These are phyloP conservation scores for Aspergillus jensenii DNA, from an alignment of 2,329 filamentous ascomycete species.

Conservation along the genomic window DNA sequence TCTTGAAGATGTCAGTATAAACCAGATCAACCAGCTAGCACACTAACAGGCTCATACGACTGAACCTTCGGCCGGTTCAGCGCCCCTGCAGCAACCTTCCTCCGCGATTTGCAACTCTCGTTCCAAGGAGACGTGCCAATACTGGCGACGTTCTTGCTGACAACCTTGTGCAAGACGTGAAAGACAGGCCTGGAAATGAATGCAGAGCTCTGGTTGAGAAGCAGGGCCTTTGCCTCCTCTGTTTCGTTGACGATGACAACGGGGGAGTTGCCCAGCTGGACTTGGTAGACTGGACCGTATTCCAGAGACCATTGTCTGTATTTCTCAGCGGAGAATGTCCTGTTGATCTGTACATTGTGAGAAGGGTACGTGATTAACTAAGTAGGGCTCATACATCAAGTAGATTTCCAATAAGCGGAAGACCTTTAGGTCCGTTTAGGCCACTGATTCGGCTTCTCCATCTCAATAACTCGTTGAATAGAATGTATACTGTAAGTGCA, in stretches of 20 bases:
- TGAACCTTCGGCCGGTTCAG: conserved; percentile 5
- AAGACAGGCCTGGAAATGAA: background rate
- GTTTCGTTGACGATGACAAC: background rate
- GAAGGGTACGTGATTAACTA: background rate
- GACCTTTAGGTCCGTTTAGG: background rate
- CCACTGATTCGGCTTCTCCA: background rate
- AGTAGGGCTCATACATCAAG: background rate
- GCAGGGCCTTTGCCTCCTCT: background rate
- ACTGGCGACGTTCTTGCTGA: conserved; percentile 1
- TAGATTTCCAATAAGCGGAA: background rate
- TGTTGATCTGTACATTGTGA: background rate
- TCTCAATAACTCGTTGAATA: background rate
- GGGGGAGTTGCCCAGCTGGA: background rate
- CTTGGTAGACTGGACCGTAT: background rate
- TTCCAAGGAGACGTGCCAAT: conserved; percentile 2
- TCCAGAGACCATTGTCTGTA: background rate
- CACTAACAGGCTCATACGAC: background rate
- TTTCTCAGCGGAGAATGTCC: background rate
- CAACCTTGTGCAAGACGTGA: background rate
- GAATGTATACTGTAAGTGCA: background rate
- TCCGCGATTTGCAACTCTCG: conserved; percentile 1
- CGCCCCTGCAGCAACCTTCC: background rate
- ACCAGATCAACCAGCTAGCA: accelerated
- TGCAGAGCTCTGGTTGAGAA: background rate
- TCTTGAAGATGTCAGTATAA: background rate